Conservation (phyloP, 2,329 filamentous ascomycete genomes). For the Phaeoacremonium minimum region DNA sequence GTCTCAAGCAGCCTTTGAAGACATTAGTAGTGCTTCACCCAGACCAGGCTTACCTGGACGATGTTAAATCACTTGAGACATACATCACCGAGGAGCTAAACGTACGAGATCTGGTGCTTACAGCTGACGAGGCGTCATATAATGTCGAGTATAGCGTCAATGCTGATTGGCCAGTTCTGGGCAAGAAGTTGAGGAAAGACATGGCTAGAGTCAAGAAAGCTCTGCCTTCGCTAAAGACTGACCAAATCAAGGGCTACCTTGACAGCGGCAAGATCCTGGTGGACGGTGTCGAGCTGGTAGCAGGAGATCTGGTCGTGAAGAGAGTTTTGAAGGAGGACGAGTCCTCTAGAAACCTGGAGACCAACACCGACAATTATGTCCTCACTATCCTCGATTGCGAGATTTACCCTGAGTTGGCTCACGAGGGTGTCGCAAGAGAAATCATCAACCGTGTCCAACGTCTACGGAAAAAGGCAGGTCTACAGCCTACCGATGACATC, state of each 20-base stretch:
- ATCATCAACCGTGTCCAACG: conserved; percentile 91
- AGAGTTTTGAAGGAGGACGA: conserved; percentile 72
- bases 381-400: conserved; percentile 79
- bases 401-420: conserved; percentile 76
- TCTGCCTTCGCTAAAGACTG: conserved; percentile 71
- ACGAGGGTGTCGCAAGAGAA: conserved; percentile 86
- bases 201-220: conserved; percentile 88
- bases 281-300: conserved; percentile 77
- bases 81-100: conserved; percentile 94
- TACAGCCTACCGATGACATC: conserved; percentile 89
- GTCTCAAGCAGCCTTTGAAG: conserved; percentile 87
- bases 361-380: conserved; percentile 84
- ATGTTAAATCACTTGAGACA: conserved; percentile 78
- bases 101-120: conserved; percentile 77
- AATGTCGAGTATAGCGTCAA: conserved; percentile 86
- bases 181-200: conserved; percentile 97
- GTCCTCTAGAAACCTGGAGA: conserved; percentile 70
- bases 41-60: conserved; percentile 77
- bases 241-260: conserved; percentile 77
- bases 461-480: conserved; percentile 86
- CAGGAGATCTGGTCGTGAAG: conserved; percentile 79
- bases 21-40: conserved; percentile 85
- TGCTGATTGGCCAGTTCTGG: conserved; percentile 89
- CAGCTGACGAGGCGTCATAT: conserved; percentile 84
- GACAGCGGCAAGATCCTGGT: conserved; percentile 71